Base-by-base conservation (phyloP, 768 basidiomycete species). In the Boletus sp. region DNA sequence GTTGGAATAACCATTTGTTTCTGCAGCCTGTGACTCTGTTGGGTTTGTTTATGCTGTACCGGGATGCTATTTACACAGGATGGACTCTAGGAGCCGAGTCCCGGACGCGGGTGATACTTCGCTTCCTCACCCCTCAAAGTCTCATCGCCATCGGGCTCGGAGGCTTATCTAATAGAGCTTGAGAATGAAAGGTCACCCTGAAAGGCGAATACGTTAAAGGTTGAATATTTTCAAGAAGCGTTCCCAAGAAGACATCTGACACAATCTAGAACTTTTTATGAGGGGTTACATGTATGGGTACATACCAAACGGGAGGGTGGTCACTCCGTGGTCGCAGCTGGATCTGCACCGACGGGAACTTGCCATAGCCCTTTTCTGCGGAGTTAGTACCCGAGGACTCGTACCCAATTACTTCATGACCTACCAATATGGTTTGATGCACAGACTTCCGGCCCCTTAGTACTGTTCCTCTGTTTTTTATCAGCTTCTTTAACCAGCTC, bases 311-410 rank as follows among this genome's bases (percentile, higher is more conserved):
- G 61, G 65, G 53, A 50, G 51, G 52, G 61, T 42, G 29, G 55
- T 60, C 39, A 46, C 47, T 47, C 69, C 69, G 58, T 56, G 32
- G 56, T 68, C 71, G 72, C 71, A 63, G 17, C 56, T 68, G 47
- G 18, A 57, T 58, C 57, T 62, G 35, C 61, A 64, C 71, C 72
- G 70, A 73, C 55, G 55, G 65, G 57, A 66, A 61, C 33, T 44
- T 47, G 55, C 50, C 64, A 68, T 66, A 49, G 64, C 66, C 62
- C 58, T 58, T 52, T 50, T 50, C 45, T 69, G 69, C 71, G 70
- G 70, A 62, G 71, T 66, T 72, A 70, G 58, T 71, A 60, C 58
- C 64, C 71, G 70, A 67, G 48, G 37, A 62, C 60, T 65, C 62
- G 67, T 45, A 61, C 32, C 67, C 60, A 60, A 69, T 71, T 70